Base-by-base conservation (phyloP, 1,284 basidiomycete genomes). In the Papiliotrema nemorosa region DNA sequence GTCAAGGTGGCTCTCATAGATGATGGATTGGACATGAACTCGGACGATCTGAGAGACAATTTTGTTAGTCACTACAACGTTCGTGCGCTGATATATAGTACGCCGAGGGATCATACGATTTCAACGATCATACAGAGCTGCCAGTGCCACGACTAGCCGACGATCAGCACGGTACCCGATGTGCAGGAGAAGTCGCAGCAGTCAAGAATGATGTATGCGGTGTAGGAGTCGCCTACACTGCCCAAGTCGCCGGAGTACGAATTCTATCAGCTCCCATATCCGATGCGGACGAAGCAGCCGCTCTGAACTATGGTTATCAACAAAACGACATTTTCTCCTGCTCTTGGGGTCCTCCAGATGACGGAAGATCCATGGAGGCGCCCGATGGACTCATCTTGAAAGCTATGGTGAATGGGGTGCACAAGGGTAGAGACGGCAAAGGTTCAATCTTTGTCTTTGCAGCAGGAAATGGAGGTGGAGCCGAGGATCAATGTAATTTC, bases 401-500 rank as follows among this genome's bases (percentile, higher is more conserved):
- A 70, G 90, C 96, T 5, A 85, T 98, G 62, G 78, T 97, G 21
- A 97, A 98, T 64, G 96, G 96, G 18, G 84, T 97, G 38, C 86
- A 90, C 73, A 87, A 90, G 46, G 96, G 96, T 4, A 83, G 96
- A 44, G 81, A 77, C 37, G 92, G 93, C 21, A 91, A 89, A 66
- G 96, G 96, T 2, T 91, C 87, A 37, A 79, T 99, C 57, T 98
- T 89, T 65, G 96, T 99, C 33, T 99, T 98, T 72, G 96, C 96
- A 1, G 93, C 91, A 52, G 96, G 96, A 1, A 99, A 98, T 69
- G 96, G 96, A 21, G 96, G 90, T 22, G 82, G 83, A 3, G 81
- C 81, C 46, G 90, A 88, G 27, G 96, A 99, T 70, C 96, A 98
- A 76, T 99, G 96, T 79, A 99, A 99, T 74, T 98, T 99, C 70